Evolutionary conservation across 2,329 filamentous ascomycete genomes (phyloP), one percentile per base, ranked within the genome.

Genomic region (Arthrobotrys entomopaga): DNA sequence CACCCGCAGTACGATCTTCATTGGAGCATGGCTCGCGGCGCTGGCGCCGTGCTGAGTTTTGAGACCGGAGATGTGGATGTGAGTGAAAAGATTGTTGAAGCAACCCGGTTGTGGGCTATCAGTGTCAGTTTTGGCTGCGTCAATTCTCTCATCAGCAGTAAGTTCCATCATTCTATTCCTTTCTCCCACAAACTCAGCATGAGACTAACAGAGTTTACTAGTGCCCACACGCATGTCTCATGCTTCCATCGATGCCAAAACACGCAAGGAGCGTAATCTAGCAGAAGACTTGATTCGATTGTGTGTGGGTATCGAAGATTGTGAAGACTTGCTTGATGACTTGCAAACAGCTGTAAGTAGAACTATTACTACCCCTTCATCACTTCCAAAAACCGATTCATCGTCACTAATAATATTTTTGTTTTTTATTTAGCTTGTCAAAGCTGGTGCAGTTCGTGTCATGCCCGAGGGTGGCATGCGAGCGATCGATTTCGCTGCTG

Each of bases 201-300:
- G 29, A 34, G n/a, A n/a, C n/a, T 58, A 48, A 64, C 13, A 16
- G n/a, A 15, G 5, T 46, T 19, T 46, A 6, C 16, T 58, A 75
- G 71, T 99, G 94, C 94, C 95, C 7, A 99, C 95, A 83, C 93
- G 94, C 80, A 99, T 99, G 96, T 98, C 94, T 83, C 95, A 99
- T 82, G 95, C 95, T 43, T 97, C 92, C 81, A 99, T 99, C 80
- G 95, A 98, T 80, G 91, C 93, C 71, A 96, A 97, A 84, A 98
- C 93, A 60, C 86, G 95, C 78, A 86, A 88, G 79, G 93, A 96
- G 83, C 87, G 93, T 77, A 90, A 94, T 77, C 91, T 99, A 89
- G 95, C 95, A 10, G 95, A 99, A 83, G 95, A 99, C 81, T 90
- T 99, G 74, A 98, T 99, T 79, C 87, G 95, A 65, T 83, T 99